Conservation (phyloP, 345 rosid genomes). For the Reutealis trisperma region DNA sequence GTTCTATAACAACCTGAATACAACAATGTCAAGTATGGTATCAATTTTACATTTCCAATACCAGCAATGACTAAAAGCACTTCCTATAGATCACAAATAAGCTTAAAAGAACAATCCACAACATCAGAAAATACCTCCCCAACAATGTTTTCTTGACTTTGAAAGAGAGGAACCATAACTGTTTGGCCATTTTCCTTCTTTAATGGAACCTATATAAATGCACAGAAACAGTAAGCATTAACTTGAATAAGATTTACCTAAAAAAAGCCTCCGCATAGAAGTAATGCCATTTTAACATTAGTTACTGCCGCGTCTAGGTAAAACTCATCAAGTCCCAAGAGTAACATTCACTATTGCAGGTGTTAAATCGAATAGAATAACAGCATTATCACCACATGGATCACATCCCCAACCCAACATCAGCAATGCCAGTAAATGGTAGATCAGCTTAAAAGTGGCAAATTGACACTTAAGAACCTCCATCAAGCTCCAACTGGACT, state of each 20-base stretch:
- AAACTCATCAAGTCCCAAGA: not conserved
- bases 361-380: not conserved
- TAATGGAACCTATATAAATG: slow-evolving; percentile 40
- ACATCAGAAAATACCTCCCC: slow-evolving; percentile 46
- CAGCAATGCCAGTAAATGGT: not conserved
- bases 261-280: not conserved
- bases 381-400: not conserved
- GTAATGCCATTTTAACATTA: not conserved
- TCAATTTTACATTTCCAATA: slow-evolving; percentile 3
- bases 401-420: not conserved
- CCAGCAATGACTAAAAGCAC: slow-evolving; percentile 1
- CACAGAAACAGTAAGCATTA: not conserved
- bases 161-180: slow-evolving; percentile 51
- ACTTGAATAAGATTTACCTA: not conserved
- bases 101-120: slow-evolving; percentile 1
- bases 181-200: slow-evolving; percentile 61
- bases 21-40: not conserved
- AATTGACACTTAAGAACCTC: not conserved
- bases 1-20: slow-evolving; percentile 53
- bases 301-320: not conserved
- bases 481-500: not conserved
- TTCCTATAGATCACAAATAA: not conserved
- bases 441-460: not conserved
- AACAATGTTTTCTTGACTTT: slow-evolving; percentile 55
- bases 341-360: not conserved